Conservation (phyloP, 2,329 filamentous ascomycete species). For the Fusarium haematococcum region DNA sequence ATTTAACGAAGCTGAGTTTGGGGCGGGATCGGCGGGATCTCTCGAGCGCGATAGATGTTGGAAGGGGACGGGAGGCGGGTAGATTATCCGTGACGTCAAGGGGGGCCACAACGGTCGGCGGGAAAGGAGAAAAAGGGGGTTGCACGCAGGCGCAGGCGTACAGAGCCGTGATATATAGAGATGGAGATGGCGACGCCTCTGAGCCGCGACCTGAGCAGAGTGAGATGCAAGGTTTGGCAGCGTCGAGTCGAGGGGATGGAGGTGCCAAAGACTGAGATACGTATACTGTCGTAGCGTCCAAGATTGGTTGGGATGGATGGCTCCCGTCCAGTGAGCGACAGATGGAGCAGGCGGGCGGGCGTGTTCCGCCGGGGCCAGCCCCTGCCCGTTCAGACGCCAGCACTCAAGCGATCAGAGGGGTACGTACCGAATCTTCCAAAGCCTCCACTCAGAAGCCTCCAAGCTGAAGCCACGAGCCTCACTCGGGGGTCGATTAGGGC, state of each 20-base stretch:
- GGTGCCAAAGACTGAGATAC: slow-evolving; percentile 15
- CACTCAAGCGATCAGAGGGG: slow-evolving; percentile 30
- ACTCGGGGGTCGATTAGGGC: slow-evolving; percentile 35
- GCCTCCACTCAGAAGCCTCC: slow-evolving; percentile 28
- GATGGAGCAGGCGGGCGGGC: neutral
- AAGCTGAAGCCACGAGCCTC: slow-evolving; percentile 38
- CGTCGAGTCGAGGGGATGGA: slow-evolving; percentile 1
- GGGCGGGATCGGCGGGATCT: slow-evolving; percentile 39
- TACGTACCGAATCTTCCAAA: slow-evolving; percentile 28
- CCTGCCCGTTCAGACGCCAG: slow-evolving; percentile 27
- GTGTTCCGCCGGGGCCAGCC: slow-evolving; percentile 19
- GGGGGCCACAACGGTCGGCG: slow-evolving; percentile 28
- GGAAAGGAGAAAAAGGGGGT: slow-evolving; percentile 20
- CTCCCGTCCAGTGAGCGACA: slow-evolving; percentile 13
- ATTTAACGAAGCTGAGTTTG: slow-evolving; percentile 18
- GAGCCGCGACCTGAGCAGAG: slow-evolving; percentile 12
- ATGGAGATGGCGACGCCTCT: slow-evolving; percentile 7
- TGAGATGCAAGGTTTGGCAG: slow-evolving; percentile 19
- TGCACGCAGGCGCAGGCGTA: slow-evolving; percentile 24
- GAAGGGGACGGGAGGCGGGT: slow-evolving; percentile 27
- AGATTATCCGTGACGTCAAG: slow-evolving; percentile 43
- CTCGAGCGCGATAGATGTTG: slow-evolving; percentile 30
- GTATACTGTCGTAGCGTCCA: slow-evolving; percentile 14
- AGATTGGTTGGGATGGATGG: slow-evolving; percentile 15
- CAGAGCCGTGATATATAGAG: slow-evolving; percentile 19